Percentiles rank a stretch among this genome's conserved stretches.
Evolutionary conservation across 768 basidiomycete species (phyloP).

Genomic region (Strobilomyces dryophilus): DNA sequence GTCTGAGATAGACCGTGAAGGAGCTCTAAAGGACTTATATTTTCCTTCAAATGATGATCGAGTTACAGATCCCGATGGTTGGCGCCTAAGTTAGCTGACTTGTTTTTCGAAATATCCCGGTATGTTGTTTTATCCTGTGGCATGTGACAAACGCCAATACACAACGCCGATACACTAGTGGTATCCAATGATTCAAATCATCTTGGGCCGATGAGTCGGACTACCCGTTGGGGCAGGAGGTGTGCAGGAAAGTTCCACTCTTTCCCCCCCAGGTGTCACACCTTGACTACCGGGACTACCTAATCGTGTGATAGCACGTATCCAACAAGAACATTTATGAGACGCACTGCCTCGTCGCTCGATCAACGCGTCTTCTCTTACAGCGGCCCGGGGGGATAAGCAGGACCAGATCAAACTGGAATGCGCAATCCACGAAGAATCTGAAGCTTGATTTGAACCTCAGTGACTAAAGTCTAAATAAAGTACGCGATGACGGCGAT

Average conservation of each 20-base stretch:
- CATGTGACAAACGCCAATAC: not conserved
- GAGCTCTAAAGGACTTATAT: not conserved
- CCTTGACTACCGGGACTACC: conserved; percentile 13
- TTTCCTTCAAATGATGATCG: not conserved
- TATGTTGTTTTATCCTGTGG: conserved; percentile 3
- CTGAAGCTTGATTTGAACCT: conserved; percentile 14
- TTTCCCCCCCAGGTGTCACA: conserved; percentile 16
- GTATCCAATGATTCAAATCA: not conserved
- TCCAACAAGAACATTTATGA: conserved; percentile 20
- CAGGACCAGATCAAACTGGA: conserved; percentile 1
- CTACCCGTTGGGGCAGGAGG: conserved; percentile 5
- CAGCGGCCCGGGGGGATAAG: conserved; percentile 13
- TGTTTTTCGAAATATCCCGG: too few relatives aligned
- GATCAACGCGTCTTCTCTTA: conserved; percentile 13
- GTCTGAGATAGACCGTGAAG: not conserved
- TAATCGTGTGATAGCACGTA: conserved; percentile 2
- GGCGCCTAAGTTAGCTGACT: not conserved
- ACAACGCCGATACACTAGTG: not conserved
- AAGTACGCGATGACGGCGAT: conserved; percentile 1
- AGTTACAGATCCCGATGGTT: conserved; percentile 8
- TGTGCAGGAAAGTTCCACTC: conserved; percentile 9
- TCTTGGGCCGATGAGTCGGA: conserved; percentile 6
- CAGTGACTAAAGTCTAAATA: conserved; percentile 25
- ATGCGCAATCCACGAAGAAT: conserved; percentile 7
- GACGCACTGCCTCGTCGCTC: conserved; percentile 20